A percentile compares a stretch with the other conserved stretches of the same genome.
Conservation (phyloP, 2,329 filamentous ascomycete genomes). For the Trichoderma endophyticum region DNA sequence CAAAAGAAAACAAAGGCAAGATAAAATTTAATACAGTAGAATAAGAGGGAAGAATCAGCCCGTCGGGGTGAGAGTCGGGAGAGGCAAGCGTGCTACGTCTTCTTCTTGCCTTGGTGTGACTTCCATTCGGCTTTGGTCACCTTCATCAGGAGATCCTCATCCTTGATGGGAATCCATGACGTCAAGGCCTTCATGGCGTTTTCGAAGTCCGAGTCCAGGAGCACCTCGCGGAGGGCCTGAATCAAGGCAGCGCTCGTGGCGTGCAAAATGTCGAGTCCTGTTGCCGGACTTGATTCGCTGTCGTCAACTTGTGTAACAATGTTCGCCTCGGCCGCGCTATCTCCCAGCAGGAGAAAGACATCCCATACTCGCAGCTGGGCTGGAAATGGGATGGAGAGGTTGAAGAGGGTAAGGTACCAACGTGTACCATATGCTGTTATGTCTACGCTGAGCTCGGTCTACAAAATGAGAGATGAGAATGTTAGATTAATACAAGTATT, state of each 20-base stretch:
- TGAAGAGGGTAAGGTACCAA: conserved; percentile 98
- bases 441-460: conserved; percentile 76
- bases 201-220: conserved; percentile 93
- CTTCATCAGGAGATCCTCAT: conserved; percentile 90
- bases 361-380: conserved; percentile 97
- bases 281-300: conserved; percentile 21
- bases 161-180: conserved; percentile 88
- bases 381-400: conserved; percentile 90
- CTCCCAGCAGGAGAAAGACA: conserved; percentile 88
- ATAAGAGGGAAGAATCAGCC: not conserved
- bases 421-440: conserved; percentile 92
- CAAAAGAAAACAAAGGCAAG: conserved; percentile 9
- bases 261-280: conserved; percentile 80
- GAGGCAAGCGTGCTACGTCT: conserved; percentile 33
- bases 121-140: conserved; percentile 88
- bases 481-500: not conserved
- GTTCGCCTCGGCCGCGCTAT: conserved; percentile 18
- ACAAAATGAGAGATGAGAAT: not conserved
- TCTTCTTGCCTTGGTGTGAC: conserved; percentile 50
- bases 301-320: conserved; percentile 19
- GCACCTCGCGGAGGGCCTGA: conserved; percentile 81
- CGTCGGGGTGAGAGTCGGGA: conserved; percentile 26
- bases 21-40: not conserved
- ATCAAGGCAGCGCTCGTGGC: conserved; percentile 87
- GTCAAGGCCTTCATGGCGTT: conserved; percentile 97